Conservation (phyloP, 306 rosid species). For the Trifolium fragiferum region DNA sequence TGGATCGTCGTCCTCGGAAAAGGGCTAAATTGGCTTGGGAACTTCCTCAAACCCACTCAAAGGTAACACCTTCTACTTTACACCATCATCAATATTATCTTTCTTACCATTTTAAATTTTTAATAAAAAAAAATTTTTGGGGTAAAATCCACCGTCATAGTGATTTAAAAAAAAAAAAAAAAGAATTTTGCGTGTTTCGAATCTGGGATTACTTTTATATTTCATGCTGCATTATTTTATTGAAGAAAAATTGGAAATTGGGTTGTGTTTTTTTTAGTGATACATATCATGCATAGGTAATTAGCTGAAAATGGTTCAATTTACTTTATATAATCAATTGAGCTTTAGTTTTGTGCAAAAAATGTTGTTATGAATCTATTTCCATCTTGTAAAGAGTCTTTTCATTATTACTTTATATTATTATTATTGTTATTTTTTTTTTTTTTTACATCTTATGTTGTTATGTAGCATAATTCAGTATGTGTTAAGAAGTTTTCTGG, state of each 20-base stretch:
- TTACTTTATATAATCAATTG: constrained; percentile 1
- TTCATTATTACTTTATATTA: background rate
- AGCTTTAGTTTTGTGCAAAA: background rate
- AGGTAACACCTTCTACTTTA: constrained; percentile 18
- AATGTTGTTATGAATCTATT: constrained; percentile 1
- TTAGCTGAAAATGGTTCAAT: constrained; percentile 5
- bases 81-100: background rate
- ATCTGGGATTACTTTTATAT: background rate
- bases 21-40: constrained; percentile 19
- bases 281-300: background rate
- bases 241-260: background rate
- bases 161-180: background rate
- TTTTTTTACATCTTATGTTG: background rate
- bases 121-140: background rate
- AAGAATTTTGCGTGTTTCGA: background rate
- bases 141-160: background rate
- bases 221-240: background rate
- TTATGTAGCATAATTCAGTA: background rate
- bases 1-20: constrained; percentile 26
- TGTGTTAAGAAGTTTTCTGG: background rate
- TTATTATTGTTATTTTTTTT: background rate
- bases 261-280: background rate
- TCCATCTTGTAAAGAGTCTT: constrained; percentile 12
- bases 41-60: constrained; percentile 25
- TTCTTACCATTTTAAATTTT: background rate